phyloP scores from a whole-genome alignment of 352 stramenopile species.

The Phytophthora sp. region DNA sequence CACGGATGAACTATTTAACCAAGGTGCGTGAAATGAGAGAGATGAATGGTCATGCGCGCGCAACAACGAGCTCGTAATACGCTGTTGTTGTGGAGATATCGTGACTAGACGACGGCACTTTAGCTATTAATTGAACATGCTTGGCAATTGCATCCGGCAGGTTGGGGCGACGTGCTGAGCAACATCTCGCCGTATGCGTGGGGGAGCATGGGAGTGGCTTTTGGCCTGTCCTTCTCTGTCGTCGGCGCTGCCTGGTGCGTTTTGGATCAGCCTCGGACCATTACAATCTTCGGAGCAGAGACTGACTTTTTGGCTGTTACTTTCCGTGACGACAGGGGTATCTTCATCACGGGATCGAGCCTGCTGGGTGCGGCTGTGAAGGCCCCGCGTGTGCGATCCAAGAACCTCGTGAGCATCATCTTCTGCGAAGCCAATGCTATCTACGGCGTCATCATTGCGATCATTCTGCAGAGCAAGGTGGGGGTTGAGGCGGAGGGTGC shows the following conservation, averaged over 20 bases:
- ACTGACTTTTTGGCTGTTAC: slow-evolving; percentile 6
- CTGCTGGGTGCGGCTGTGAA: slow-evolving; percentile 98
- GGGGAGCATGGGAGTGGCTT: slow-evolving; percentile 97
- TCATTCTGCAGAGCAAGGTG: slow-evolving; percentile 99
- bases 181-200: slow-evolving; percentile 99
- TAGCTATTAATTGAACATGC: background rate
- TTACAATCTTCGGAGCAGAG: background rate
- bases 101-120: background rate
- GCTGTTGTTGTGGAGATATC: slow-evolving; percentile 17
- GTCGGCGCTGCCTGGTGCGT: slow-evolving; percentile 95
- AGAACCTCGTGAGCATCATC: slow-evolving; percentile 99
- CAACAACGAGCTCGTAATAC: background rate
- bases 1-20: slow-evolving; percentile 87
- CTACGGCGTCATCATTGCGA: slow-evolving; percentile 99
- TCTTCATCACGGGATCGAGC: slow-evolving; percentile 94
- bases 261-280: background rate
- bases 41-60: background rate
- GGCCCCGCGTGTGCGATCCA: slow-evolving; percentile 97
- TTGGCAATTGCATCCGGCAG: slow-evolving; percentile 40
- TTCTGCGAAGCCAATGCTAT: slow-evolving; percentile 99
- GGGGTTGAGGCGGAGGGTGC: background rate
- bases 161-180: slow-evolving; percentile 95
- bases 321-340: slow-evolving; percentile 62
- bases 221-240: slow-evolving; percentile 96
- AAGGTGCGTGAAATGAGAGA: slow-evolving; percentile 53